Percentiles rank a stretch among this genome's conserved stretches.
Conservation (phyloP, 148 eudicot genomes). For the Silene latifolia region DNA sequence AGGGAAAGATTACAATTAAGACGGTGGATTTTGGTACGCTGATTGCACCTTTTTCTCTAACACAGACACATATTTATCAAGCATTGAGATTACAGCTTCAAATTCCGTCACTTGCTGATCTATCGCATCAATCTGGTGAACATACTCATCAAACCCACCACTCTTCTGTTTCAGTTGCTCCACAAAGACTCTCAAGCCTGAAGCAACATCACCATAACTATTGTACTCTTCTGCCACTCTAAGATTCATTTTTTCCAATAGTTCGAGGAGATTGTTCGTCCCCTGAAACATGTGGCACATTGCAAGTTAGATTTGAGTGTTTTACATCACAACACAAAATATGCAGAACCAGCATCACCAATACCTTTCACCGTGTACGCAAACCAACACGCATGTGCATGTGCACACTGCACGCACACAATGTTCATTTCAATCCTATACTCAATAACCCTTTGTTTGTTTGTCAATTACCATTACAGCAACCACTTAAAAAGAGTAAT, state of each 20-base stretch:
- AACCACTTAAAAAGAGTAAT: not conserved
- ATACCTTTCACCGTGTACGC: not conserved
- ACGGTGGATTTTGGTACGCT: slow-evolving; percentile 53
- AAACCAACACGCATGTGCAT: too few species aligned
- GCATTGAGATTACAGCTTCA: slow-evolving; percentile 92
- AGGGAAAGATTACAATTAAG: slow-evolving; percentile 17
- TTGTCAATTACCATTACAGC: too few species aligned
- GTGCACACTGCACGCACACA: not conserved
- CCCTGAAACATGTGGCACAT: slow-evolving; percentile 43
- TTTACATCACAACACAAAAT: not conserved
- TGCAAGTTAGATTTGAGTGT: not conserved
- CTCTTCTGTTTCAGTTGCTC: slow-evolving; percentile 82
- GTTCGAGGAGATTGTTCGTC: slow-evolving; percentile 65
- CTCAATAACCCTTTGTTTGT: too few species aligned
- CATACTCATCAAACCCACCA: slow-evolving; percentile 67
- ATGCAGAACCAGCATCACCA: too few species aligned
- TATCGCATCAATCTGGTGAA: slow-evolving; percentile 79
- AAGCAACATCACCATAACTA: slow-evolving; percentile 73
- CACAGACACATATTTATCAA: slow-evolving; percentile 71
- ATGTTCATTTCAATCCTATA: not conserved
- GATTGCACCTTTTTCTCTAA: slow-evolving; percentile 70
- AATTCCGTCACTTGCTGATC: slow-evolving; percentile 87
- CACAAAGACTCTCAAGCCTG: slow-evolving; percentile 90
- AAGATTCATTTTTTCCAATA: slow-evolving; percentile 87
- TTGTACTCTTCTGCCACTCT: slow-evolving; percentile 91